These are phyloP conservation scores for Acarospora socialis DNA, from an alignment of 2,329 filamentous ascomycete species.

Conservation along the genomic window DNA sequence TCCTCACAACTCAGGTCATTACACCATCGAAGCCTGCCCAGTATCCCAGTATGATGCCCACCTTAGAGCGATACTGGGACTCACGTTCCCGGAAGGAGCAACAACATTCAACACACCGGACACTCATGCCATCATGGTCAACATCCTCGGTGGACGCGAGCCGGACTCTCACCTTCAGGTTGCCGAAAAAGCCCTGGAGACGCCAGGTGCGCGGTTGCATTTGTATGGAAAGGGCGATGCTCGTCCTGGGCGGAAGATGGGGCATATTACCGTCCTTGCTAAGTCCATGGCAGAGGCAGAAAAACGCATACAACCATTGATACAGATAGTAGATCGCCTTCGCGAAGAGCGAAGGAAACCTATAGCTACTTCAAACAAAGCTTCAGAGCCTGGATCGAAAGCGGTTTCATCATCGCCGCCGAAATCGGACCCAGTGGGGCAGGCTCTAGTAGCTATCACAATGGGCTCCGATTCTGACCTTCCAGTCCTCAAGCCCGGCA, in stretches of 20 bases:
- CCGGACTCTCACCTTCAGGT: constrained; percentile 46
- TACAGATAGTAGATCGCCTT: constrained; percentile 68
- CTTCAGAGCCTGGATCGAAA: background rate
- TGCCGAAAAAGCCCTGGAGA: constrained; percentile 41
- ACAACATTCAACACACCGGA: constrained; percentile 30
- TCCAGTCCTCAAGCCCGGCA: constrained; percentile 29
- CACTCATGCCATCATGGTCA: constrained; percentile 37
- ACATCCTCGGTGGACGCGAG: constrained; percentile 44
- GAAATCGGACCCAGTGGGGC: too few relatives aligned
- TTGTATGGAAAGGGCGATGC: constrained; percentile 81
- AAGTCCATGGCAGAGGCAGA: constrained; percentile 54
- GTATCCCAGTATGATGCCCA: constrained; percentile 90
- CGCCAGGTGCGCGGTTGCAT: constrained; percentile 53
- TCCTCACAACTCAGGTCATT: constrained; percentile 70
- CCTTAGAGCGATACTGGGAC: constrained; percentile 64
- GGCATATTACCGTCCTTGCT: constrained; percentile 74
- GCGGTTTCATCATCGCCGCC: constrained; percentile 12
- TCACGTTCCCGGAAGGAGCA: constrained; percentile 43
- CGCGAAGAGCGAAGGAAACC: constrained; percentile 42
- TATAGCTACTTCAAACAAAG: background rate
- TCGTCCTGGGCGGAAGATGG: constrained; percentile 83
- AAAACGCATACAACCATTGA: constrained; percentile 52
- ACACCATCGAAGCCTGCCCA: constrained; percentile 81
- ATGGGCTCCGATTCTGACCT: constrained; percentile 37
- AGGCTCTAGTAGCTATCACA: constrained; percentile 31